Evolutionary conservation across 2,329 filamentous ascomycete genomes (phyloP), one percentile per base, ranked within the genome.

Genomic region (Calonectria honghensis): DNA sequence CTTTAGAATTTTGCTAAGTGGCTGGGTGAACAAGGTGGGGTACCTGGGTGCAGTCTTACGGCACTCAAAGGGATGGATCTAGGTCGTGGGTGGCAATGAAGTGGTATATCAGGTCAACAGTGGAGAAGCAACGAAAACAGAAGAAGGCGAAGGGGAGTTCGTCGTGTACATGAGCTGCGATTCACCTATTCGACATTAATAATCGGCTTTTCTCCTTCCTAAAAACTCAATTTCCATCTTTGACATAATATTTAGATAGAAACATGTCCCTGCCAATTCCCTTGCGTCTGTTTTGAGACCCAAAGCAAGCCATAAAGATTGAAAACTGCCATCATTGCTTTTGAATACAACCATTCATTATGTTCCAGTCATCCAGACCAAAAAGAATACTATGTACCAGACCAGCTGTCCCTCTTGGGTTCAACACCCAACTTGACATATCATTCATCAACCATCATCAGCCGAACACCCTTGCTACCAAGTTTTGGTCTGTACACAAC

Each of bases 371-470:
- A 45, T 7, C 7, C 41, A 45, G 18, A 45, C 20, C 20, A 48
- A 48, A 24, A 11, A 24, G 3, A 48, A 4, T 7, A n/a, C 45
- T 6, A 48, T 13, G 18, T 48, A 5, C 20, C 45, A 48, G n/a
- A 48, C 7, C 1, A 24, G 20, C 20, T 24, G 45, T 7, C 11
- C 45, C 11, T 24, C 6, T 24, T 13, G 3, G 24, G n/a, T n/a
- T 24, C n/a, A 11, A 24, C 2, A 3, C 20, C 45, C 20, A 48
- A 13, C n/a, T 4, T 48, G 3, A 13, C 20, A 24, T 10, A 3
- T 48, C n/a, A 48, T 24, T 48, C 45, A 48, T 48, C 45, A n/a
- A 48, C 45, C 45, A 48, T 48, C 45, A 48, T 48, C n/a, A 48
- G 10, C 11, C n/a, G 20, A n/a, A 48, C 45, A 24, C 45, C 45